Percentiles rank a stretch among this genome's conserved stretches.
These are phyloP conservation scores for Diversispora eburnea DNA, from an alignment of 192 early-diverging fungal genomes.

Conservation along the genomic window DNA sequence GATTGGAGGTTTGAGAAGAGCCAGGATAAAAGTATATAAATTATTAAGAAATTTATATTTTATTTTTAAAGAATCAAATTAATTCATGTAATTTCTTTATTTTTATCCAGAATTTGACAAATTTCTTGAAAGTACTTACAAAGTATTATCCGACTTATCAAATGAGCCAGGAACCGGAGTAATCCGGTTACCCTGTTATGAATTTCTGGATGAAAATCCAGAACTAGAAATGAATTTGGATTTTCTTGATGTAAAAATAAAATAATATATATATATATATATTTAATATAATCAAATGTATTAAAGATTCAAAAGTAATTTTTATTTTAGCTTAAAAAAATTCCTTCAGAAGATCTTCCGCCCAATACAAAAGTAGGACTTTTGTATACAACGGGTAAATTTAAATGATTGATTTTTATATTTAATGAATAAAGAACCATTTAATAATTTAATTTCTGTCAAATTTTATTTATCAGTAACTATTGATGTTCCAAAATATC, in stretches of 20 bases:
- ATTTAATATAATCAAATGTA: no score
- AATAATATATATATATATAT: no score
- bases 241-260: no score
- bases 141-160: no score
- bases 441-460: neutral
- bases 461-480: constrained; percentile 41
- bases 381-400: constrained; percentile 40
- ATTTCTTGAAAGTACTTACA: no score
- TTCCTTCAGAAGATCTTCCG: constrained; percentile 31
- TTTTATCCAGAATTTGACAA: no score
- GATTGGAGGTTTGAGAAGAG: constrained; percentile 39
- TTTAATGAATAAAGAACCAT: neutral
- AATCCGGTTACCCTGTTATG: no score
- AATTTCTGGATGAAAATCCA: no score
- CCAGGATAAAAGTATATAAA: constrained; percentile 34
- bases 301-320: neutral
- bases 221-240: no score
- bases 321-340: constrained; percentile 5
- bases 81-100: no score
- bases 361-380: constrained; percentile 19
- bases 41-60: constrained; percentile 19
- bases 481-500: constrained; percentile 62
- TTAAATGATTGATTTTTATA: neutral
- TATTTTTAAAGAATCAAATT: neutral
- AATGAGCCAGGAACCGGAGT: no score